Conservation (phyloP, 768 basidiomycete genomes). For the Lentinus brumalis region DNA sequence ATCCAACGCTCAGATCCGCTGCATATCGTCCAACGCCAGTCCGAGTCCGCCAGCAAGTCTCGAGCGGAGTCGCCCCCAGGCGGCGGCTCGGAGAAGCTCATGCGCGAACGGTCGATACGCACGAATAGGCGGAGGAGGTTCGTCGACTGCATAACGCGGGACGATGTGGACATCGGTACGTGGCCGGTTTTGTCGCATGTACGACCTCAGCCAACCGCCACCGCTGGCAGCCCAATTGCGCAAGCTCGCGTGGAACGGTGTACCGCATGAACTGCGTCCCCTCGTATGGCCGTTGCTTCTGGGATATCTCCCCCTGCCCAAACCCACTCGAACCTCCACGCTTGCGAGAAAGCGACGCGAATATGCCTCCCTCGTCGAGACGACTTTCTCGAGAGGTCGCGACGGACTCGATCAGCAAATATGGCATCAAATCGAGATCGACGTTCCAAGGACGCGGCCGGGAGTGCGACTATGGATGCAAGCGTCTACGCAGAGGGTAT, state of each 20-base stretch:
- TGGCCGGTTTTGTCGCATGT: slow-evolving; percentile 14
- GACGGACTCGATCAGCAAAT: slow-evolving; percentile 93
- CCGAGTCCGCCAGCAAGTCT: slow-evolving; percentile 32
- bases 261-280: slow-evolving; percentile 84
- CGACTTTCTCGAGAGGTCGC: slow-evolving; percentile 85
- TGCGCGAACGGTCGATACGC: slow-evolving; percentile 75
- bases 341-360: slow-evolving; percentile 91
- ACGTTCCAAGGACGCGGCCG: slow-evolving; percentile 93
- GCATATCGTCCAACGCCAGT: slow-evolving; percentile 45
- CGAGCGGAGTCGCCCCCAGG: background rate
- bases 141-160: slow-evolving; percentile 70
- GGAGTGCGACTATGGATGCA: slow-evolving; percentile 93
- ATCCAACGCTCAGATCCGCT: slow-evolving; percentile 54
- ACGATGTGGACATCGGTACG: slow-evolving; percentile 83
- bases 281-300: slow-evolving; percentile 94
- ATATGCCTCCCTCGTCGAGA: slow-evolving; percentile 85
- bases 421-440: slow-evolving; percentile 99
- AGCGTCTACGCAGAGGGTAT: slow-evolving; percentile 82
- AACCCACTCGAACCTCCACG: slow-evolving; percentile 70
- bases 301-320: slow-evolving; percentile 89
- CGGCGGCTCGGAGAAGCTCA: slow-evolving; percentile 49
- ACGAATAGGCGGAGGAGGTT: slow-evolving; percentile 82
- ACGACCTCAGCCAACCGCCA: background rate
- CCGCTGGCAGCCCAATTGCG: slow-evolving; percentile 67
- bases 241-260: slow-evolving; percentile 93